Evolutionary conservation across 768 basidiomycete species (phyloP).

Genomic region (Pleurotus ostreatus): DNA sequence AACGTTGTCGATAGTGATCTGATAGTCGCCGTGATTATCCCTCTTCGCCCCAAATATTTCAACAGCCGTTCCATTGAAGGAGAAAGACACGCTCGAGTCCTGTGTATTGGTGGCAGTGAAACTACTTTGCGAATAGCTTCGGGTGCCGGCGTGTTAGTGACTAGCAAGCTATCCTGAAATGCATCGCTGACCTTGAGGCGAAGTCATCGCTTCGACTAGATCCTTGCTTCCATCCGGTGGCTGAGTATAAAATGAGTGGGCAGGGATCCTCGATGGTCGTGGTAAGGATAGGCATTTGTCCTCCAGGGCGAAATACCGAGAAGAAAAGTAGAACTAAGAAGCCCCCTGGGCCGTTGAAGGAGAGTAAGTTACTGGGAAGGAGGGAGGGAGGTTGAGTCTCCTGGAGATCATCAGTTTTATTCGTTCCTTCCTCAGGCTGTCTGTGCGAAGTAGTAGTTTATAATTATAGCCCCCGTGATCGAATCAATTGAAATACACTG

Average conservation of each 20-base stretch:
- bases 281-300: slow-evolving; percentile 25
- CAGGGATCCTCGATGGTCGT: slow-evolving; percentile 31
- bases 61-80: slow-evolving; percentile 29
- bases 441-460: too few relatives aligned
- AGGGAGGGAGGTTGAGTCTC: too few relatives aligned
- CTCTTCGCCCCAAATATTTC: slow-evolving; percentile 9
- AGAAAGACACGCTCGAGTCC: slow-evolving; percentile 21
- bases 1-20: slow-evolving; percentile 3
- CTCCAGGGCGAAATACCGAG: not conserved
- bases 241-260: slow-evolving; percentile 25
- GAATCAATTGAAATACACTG: too few relatives aligned
- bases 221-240: slow-evolving; percentile 4
- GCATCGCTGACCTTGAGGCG: slow-evolving; percentile 9
- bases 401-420: too few relatives aligned
- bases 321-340: not conserved
- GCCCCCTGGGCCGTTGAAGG: too few relatives aligned
- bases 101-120: slow-evolving; percentile 27
- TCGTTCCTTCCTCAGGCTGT: too few relatives aligned
- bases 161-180: not conserved
- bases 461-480: too few relatives aligned
- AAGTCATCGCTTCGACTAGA: slow-evolving; percentile 19
- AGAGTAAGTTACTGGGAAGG: too few relatives aligned
- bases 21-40: slow-evolving; percentile 10
- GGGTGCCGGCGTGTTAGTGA: not conserved
- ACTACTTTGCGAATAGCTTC: slow-evolving; percentile 34